Conservation (phyloP, 1,284 basidiomycete species). For the Meira miltonrushii region DNA sequence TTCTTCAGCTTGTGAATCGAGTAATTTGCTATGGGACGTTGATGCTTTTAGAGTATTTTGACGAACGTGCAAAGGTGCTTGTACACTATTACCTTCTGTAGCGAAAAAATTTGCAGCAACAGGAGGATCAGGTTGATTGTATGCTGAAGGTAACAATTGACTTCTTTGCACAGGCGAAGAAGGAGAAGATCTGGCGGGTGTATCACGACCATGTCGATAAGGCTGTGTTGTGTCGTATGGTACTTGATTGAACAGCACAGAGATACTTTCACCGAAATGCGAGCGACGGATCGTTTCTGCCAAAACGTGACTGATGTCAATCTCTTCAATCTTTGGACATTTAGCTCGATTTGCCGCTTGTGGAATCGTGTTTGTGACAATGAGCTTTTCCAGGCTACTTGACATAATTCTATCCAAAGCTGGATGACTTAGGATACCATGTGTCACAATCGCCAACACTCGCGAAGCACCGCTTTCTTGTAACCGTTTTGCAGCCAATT, state of each 20-base stretch:
- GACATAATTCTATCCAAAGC: slow-evolving; percentile 61
- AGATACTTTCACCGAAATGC: slow-evolving; percentile 52
- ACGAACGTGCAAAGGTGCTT: not conserved
- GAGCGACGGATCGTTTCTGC: slow-evolving; percentile 93
- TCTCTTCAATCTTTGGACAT: slow-evolving; percentile 86
- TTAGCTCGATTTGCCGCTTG: slow-evolving; percentile 70
- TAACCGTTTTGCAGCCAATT: slow-evolving; percentile 82
- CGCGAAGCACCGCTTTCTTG: slow-evolving; percentile 80
- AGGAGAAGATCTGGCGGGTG: not conserved
- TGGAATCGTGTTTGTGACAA: slow-evolving; percentile 97
- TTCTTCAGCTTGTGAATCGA: too few relatives aligned
- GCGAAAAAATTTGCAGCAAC: slow-evolving; percentile 34
- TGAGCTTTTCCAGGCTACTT: slow-evolving; percentile 74
- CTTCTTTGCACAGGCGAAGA: not conserved
- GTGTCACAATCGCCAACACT: slow-evolving; percentile 91
- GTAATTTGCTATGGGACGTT: too few relatives aligned
- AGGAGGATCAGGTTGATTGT: slow-evolving; percentile 39
- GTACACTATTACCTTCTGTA: slow-evolving; percentile 11
- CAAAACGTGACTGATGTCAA: slow-evolving; percentile 89
- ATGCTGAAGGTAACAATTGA: slow-evolving; percentile 13
- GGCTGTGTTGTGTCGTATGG: slow-evolving; percentile 51
- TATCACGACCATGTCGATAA: slow-evolving; percentile 43
- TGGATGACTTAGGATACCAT: slow-evolving; percentile 89
- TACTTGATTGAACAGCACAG: slow-evolving; percentile 49
- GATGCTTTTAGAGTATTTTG: too few relatives aligned